Percentiles rank a stretch among this genome's conserved stretches.
Evolutionary conservation across 2,329 filamentous ascomycete species (phyloP).

Genomic region (Trichoderma gracile): DNA sequence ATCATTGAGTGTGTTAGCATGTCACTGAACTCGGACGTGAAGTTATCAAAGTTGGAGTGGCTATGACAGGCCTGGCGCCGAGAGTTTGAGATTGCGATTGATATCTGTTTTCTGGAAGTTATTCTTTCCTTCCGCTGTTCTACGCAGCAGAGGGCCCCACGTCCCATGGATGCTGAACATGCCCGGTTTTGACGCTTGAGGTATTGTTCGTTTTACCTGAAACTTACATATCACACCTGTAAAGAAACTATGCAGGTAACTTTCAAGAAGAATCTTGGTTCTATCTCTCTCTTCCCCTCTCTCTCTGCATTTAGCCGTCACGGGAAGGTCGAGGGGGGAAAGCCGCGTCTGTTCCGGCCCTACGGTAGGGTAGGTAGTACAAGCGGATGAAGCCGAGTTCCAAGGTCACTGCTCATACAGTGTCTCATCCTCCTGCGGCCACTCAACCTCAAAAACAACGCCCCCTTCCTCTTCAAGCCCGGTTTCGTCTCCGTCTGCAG

Average conservation of each 20-base stretch:
- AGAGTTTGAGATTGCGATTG: neutral
- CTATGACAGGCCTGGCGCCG: neutral
- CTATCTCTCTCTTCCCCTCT: too few species aligned
- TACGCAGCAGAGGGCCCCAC: neutral
- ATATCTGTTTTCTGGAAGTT: too few species aligned
- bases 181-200: neutral
- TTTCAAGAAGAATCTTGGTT: too few species aligned
- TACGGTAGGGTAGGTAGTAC: too few species aligned
- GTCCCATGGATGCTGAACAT: too few species aligned
- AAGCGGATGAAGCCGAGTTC: neutral
- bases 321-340: too few species aligned
- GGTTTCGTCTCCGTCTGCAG: conserved; percentile 42
- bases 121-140: neutral
- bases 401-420: conserved; percentile 32
- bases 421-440: conserved; percentile 48
- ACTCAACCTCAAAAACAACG: conserved; percentile 48
- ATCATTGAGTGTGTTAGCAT: neutral
- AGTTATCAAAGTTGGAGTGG: neutral
- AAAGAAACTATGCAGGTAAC: too few species aligned
- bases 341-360: too few species aligned
- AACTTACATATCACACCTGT: too few species aligned
- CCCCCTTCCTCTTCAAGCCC: neutral
- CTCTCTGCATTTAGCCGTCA: too few species aligned
- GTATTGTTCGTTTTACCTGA: neutral
- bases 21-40: neutral